These are phyloP conservation scores for Glarea lozoyensis DNA, from an alignment of 495 filamentous ascomycete genomes.

Conservation along the genomic window DNA sequence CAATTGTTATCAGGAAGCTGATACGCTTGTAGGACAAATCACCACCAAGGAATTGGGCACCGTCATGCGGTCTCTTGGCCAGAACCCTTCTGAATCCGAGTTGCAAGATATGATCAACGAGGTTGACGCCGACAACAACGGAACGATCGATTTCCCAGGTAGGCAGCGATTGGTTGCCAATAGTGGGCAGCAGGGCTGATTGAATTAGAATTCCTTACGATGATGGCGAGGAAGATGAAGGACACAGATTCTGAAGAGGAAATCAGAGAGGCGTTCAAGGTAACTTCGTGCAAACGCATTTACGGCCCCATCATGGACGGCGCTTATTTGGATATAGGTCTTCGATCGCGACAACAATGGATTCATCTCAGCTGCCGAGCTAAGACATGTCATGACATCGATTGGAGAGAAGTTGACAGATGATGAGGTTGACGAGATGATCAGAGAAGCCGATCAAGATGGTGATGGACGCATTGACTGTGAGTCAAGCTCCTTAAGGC, in stretches of 20 bases:
- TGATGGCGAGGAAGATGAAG: conserved; percentile 99
- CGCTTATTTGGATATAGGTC: conserved; percentile 48
- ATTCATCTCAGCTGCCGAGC: conserved; percentile 95
- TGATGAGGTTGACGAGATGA: conserved; percentile 99
- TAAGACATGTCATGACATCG: conserved; percentile 98
- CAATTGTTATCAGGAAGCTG: not conserved
- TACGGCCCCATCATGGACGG: not conserved
- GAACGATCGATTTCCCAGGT: conserved; percentile 99
- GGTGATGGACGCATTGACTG: conserved; percentile 94
- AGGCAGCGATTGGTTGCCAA: conserved; percentile 20
- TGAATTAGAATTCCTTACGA: conserved; percentile 87
- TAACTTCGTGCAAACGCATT: conserved; percentile 8
- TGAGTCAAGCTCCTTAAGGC: conserved; percentile 29
- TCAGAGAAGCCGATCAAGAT: conserved; percentile 97
- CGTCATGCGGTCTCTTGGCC: conserved; percentile 98
- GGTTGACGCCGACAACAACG: conserved; percentile 99
- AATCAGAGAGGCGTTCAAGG: conserved; percentile 73
- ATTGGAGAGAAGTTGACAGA: conserved; percentile 99
- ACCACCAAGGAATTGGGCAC: conserved; percentile 99
- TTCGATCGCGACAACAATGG: conserved; percentile 99
- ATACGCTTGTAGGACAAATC: conserved; percentile 69
- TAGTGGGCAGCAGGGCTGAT: conserved; percentile 5
- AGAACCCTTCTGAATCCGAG: conserved; percentile 98
- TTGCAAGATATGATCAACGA: conserved; percentile 99
- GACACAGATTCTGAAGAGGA: conserved; percentile 99